Percentiles rank a stretch among this genome's conserved stretches.
Evolutionary conservation across 1,284 basidiomycete species (phyloP).

Genomic region (Papiliotrema laurentii): DNA sequence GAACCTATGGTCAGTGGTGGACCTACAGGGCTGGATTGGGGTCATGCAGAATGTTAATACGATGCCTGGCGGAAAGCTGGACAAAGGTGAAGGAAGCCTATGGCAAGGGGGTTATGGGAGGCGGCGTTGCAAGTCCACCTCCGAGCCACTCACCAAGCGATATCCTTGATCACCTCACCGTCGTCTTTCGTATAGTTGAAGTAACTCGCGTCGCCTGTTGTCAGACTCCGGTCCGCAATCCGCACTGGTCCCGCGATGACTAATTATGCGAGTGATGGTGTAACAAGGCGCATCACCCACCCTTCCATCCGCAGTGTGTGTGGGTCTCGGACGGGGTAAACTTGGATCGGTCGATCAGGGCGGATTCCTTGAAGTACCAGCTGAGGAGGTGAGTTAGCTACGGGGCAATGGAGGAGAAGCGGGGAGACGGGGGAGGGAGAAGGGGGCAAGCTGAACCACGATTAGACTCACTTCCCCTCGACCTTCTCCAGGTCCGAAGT

Average conservation of each 20-base stretch:
- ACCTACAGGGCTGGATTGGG: too few relatives aligned
- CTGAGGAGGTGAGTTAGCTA: too few relatives aligned
- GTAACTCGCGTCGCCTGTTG: constrained; percentile 33
- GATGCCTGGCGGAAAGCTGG: not conserved
- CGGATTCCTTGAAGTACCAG: constrained; percentile 40
- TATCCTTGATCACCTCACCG: constrained; percentile 37
- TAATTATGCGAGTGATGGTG: not conserved
- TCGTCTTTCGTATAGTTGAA: constrained; percentile 36
- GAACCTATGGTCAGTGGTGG: too few relatives aligned
- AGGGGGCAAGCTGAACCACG: not conserved
- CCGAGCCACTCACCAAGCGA: constrained; percentile 30
- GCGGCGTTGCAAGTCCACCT: not conserved
- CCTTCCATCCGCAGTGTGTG: constrained; percentile 39
- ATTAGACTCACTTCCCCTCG: constrained; percentile 36
- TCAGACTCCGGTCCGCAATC: not conserved
- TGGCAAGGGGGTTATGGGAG: not conserved
- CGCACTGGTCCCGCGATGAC: too few relatives aligned
- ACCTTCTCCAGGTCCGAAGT: constrained; percentile 32
- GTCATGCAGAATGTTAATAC: not conserved
- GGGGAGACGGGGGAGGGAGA: not conserved
- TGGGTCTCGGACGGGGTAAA: constrained; percentile 33
- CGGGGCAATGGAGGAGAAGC: too few relatives aligned
- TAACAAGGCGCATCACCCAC: constrained; percentile 15
- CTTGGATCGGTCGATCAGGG: constrained; percentile 27
- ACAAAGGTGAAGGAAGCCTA: not conserved